phyloP scores from a whole-genome alignment of 2,329 filamentous ascomycete genomes.

The Cladosporium halotolerans region DNA sequence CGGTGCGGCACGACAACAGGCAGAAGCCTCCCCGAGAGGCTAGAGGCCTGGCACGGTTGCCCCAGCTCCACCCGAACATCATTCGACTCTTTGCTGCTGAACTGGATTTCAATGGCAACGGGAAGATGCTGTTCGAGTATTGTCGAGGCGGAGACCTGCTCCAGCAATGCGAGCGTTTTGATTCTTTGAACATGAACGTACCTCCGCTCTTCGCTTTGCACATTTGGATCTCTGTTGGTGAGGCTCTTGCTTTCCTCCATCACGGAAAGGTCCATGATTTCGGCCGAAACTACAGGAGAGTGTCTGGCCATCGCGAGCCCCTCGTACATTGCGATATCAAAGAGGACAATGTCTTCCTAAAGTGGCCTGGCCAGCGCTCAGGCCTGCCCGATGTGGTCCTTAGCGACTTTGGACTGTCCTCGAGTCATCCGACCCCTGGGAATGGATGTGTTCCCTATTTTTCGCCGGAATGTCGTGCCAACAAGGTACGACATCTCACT shows the following conservation, averaged over 20 bases:
- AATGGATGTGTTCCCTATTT: background rate
- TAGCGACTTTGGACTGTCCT: background rate
- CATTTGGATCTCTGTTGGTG: background rate
- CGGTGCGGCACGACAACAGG: background rate
- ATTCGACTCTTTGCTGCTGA: background rate
- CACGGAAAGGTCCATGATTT: background rate
- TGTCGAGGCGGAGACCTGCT: background rate
- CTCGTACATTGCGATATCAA: background rate
- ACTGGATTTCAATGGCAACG: background rate
- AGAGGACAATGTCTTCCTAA: background rate
- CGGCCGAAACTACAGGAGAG: background rate
- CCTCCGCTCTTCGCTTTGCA: conserved; percentile 1
- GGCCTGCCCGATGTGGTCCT: conserved; percentile 1
- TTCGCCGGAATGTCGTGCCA: background rate
- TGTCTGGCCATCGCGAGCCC: background rate
- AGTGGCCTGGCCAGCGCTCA: background rate
- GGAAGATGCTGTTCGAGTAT: conserved; percentile 1
- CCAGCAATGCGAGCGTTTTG: background rate
- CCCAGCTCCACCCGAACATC: background rate
- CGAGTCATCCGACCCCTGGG: background rate
- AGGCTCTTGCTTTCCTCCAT: conserved; percentile 2
- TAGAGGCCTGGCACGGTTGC: background rate
- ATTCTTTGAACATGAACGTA: background rate
- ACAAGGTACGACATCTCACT: background rate
- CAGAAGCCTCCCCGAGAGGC: background rate